These are phyloP conservation scores for Paramyrothecium roridum DNA, from an alignment of 2,329 filamentous ascomycete genomes.

Conservation along the genomic window DNA sequence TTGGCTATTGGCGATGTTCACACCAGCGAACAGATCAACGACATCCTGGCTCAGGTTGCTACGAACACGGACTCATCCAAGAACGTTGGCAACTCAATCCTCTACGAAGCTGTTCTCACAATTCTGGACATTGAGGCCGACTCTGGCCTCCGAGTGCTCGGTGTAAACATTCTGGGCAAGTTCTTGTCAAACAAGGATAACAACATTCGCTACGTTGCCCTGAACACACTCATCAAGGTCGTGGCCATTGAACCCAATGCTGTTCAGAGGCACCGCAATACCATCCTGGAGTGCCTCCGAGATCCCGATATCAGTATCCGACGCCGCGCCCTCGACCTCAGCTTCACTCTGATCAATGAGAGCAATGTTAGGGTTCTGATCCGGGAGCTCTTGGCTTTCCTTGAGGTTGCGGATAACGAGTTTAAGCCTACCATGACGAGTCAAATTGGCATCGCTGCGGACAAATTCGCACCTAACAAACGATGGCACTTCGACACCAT, in stretches of 20 bases:
- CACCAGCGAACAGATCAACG: slow-evolving; percentile 96
- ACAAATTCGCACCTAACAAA: slow-evolving; percentile 94
- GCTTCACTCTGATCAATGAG: slow-evolving; percentile 97
- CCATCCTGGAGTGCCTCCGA: slow-evolving; percentile 90
- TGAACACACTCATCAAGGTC: slow-evolving; percentile 97
- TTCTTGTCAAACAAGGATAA: slow-evolving; percentile 98
- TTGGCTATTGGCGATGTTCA: slow-evolving; percentile 81
- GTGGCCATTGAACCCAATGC: slow-evolving; percentile 97
- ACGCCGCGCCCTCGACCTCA: slow-evolving; percentile 90
- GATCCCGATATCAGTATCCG: slow-evolving; percentile 98
- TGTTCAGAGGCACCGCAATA: slow-evolving; percentile 94
- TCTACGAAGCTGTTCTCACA: slow-evolving; percentile 95
- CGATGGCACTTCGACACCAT: slow-evolving; percentile 99
- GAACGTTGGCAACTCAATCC: slow-evolving; percentile 96
- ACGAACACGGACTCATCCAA: slow-evolving; percentile 98
- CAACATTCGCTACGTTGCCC: slow-evolving; percentile 96
- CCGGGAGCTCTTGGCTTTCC: slow-evolving; percentile 86
- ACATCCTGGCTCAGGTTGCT: slow-evolving; percentile 94
- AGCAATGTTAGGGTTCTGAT: slow-evolving; percentile 92
- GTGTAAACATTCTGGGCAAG: slow-evolving; percentile 97
- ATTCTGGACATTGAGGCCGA: slow-evolving; percentile 98
- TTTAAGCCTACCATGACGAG: slow-evolving; percentile 99
- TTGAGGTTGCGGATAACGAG: slow-evolving; percentile 96
- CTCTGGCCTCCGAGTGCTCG: slow-evolving; percentile 86
- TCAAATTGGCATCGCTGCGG: slow-evolving; percentile 95